phyloP scores from a whole-genome alignment of 805 yeast genomes.

The Myxozyma sirexii region DNA sequence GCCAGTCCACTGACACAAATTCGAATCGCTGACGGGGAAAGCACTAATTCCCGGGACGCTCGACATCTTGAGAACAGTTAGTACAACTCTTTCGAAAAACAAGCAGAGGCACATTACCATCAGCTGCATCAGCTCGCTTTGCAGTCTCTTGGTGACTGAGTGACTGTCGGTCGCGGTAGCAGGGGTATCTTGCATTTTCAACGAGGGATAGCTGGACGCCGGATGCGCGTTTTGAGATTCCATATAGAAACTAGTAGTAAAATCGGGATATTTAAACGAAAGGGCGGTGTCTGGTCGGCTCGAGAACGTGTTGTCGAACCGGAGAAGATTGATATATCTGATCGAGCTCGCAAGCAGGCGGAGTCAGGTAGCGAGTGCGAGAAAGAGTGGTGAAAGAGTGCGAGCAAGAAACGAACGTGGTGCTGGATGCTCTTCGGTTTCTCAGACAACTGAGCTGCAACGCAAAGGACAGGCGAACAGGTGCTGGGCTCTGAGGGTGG shows the following conservation, averaged over 20 bases:
- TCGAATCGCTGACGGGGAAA: constrained; percentile 56
- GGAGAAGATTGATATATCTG: not conserved
- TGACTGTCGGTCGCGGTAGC: constrained; percentile 46
- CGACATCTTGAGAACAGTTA: constrained; percentile 43
- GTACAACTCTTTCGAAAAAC: not conserved
- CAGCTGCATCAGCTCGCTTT: constrained; percentile 55
- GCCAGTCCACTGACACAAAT: constrained; percentile 60
- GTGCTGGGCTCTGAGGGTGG: not conserved
- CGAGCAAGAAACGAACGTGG: constrained; percentile 2
- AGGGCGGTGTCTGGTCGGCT: not conserved
- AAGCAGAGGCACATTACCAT: constrained; percentile 41
- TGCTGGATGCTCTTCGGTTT: not conserved
- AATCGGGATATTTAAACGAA: not conserved
- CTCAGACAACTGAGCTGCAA: not conserved
- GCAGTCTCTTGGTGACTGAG: constrained; percentile 55
- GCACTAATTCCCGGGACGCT: constrained; percentile 56
- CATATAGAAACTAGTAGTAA: constrained; percentile 12
- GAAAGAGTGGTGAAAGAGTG: not conserved
- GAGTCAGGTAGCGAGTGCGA: not conserved
- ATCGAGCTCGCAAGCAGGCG: not conserved
- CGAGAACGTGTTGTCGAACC: not conserved
- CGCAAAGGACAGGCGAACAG: not conserved
- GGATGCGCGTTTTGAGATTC: constrained; percentile 34
- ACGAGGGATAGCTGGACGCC: constrained; percentile 28
- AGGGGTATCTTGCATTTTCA: constrained; percentile 31